Conservation (phyloP, 805 yeast species). For the Starmera pachycereana region DNA sequence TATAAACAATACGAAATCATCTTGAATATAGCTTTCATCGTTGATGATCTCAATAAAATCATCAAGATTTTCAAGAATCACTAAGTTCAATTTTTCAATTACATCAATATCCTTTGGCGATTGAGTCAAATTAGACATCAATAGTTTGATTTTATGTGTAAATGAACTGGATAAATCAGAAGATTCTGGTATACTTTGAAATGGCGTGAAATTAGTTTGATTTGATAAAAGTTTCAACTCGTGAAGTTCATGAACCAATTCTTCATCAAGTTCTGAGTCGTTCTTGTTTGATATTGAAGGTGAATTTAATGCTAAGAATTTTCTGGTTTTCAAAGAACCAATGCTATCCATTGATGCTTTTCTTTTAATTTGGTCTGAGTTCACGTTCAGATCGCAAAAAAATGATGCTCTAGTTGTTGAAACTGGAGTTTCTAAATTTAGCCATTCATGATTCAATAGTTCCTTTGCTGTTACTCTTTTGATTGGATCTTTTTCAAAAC, state of each 20-base stretch:
- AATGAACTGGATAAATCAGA: too few species aligned
- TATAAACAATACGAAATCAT: background rate
- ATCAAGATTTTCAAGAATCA: background rate
- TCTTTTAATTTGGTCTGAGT: too few species aligned
- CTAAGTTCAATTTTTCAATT: too few species aligned
- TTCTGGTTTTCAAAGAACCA: background rate
- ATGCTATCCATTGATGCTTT: too few species aligned
- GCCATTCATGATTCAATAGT: slow-evolving; percentile 55
- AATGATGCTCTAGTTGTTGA: slow-evolving; percentile 1
- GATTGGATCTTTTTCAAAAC: slow-evolving; percentile 63
- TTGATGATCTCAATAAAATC: background rate
- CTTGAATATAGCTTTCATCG: background rate
- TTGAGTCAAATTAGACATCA: too few species aligned
- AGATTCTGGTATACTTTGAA: too few species aligned
- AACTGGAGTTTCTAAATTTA: slow-evolving; percentile 12
- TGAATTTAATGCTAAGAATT: background rate
- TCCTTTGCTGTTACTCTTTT: slow-evolving; percentile 45
- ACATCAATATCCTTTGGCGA: too few species aligned
- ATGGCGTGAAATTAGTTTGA: too few species aligned
- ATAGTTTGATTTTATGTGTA: too few species aligned
- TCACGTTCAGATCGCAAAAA: too few species aligned
- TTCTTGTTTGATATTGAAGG: background rate
- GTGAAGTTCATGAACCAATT: slow-evolving; percentile 5
- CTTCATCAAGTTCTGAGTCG: slow-evolving; percentile 1
- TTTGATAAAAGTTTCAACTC: too few species aligned